Evolutionary conservation across 768 basidiomycete species (phyloP).

Genomic region (Cystofilobasidium macerans): DNA sequence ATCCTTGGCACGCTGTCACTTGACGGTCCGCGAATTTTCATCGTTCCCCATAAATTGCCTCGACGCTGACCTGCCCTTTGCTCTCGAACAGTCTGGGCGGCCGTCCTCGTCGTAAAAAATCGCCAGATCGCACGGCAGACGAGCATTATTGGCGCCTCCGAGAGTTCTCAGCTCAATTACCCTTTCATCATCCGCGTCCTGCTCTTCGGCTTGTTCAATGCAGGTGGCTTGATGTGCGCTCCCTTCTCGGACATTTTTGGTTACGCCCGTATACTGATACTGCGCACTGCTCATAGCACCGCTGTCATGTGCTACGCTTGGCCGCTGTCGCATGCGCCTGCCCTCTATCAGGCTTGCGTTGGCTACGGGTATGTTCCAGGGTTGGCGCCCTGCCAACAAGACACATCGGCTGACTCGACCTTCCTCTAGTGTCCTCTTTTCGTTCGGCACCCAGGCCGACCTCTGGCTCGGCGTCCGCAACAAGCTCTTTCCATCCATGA

Average conservation of each 20-base stretch:
- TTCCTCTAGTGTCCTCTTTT: neutral
- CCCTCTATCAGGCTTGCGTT: neutral
- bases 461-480: neutral
- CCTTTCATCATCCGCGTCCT: neutral
- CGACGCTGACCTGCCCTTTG: neutral
- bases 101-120: neutral
- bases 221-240: neutral
- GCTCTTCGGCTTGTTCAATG: neutral
- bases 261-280: neutral
- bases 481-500: neutral
- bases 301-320: neutral
- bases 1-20: neutral
- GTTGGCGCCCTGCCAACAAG: neutral
- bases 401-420: neutral
- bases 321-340: neutral
- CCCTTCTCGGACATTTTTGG: neutral
- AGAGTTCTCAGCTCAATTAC: neutral
- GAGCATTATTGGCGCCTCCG: conserved; percentile 2
- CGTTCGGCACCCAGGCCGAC: neutral
- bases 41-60: neutral
- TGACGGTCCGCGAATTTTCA: neutral
- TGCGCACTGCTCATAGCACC: neutral
- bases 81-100: neutral
- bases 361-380: neutral
- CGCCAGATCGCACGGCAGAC: neutral